Evolutionary conservation across 768 basidiomycete genomes (phyloP), one percentile per base, ranked within the genome.

Genomic region (Xerocomellus intermedius): DNA sequence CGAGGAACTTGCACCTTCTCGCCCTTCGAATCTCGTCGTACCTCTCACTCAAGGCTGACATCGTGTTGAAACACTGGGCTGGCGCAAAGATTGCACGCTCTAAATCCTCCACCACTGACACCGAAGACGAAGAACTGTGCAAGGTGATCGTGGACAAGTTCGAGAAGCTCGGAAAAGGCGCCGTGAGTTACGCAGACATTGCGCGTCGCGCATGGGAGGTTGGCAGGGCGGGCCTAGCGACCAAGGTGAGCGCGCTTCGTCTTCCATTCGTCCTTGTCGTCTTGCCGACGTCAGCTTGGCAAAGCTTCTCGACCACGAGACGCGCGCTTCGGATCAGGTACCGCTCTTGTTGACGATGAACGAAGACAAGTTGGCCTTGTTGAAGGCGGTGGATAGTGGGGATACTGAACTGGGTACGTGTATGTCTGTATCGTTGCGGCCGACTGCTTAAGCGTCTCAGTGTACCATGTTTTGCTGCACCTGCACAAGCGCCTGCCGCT

Each of bases 31-130:
- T 98, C 58, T 94, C 95, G 3, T 79, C 83, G 1, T 94, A 86
- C 72, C 80, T 98, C 30, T 81, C 82, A 16, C 77, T 98, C 42
- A 88, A 90, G 48, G 89, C 94, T 1, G 89, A 94, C 59, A 81
- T 83, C 0, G 94, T 98, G 1, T 75, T 99, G 39, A 91, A 87
- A 59, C 96, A 98, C 66, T 99, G 97, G 97, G 97, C 97, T 1
- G 86, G 85, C 55, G 88, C 92, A 2, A 96, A 97, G 71, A 97
- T 99, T 54, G 70, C 84, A 45, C 83, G 82, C 16, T 85, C 91
- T 12, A 83, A 84, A 57, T 77, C 87, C 0, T 76, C 82, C 0
- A 71, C 81, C 1, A 85, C 85, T 13, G 73, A 84, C 13, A 74
- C 74, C 19, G 86, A 82, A 21, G 94, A 97, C 60, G 87, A 87